Evolutionary conservation across 306 rosid genomes (phyloP).

Genomic region (Cicer pinnatifidum): DNA sequence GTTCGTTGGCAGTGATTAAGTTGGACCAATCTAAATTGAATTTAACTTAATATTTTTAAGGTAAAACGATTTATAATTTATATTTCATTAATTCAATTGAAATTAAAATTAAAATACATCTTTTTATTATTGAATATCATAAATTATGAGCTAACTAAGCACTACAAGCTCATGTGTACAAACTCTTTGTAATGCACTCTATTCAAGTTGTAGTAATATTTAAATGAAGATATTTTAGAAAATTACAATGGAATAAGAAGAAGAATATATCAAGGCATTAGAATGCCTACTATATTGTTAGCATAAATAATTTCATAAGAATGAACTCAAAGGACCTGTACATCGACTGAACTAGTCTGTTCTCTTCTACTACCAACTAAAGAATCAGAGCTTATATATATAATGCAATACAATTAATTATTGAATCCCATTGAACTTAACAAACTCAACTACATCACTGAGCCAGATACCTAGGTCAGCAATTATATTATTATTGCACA

Average conservation of each 20-base stretch:
- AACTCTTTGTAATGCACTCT: too few species aligned
- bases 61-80: too few species aligned
- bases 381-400: constrained; percentile 23
- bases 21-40: too few species aligned
- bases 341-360: constrained; percentile 48
- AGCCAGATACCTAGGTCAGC: constrained; percentile 46
- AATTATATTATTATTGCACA: constrained; percentile 38
- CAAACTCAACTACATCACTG: constrained; percentile 47
- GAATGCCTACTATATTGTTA: constrained; percentile 38
- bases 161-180: too few species aligned
- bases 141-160: too few species aligned
- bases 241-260: constrained; percentile 33
- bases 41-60: too few species aligned
- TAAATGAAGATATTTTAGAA: too few species aligned
- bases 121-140: too few species aligned
- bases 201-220: too few species aligned
- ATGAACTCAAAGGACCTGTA: constrained; percentile 49
- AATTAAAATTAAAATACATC: too few species aligned
- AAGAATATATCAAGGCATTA: constrained; percentile 32
- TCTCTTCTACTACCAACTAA: constrained; percentile 43
- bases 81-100: too few species aligned
- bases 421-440: constrained; percentile 53
- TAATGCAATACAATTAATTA: constrained; percentile 39
- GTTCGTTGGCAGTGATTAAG: too few species aligned
- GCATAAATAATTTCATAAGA: constrained; percentile 41